phyloP scores from a whole-genome alignment of 2,329 filamentous ascomycete species.

The Cercospora janseana region DNA sequence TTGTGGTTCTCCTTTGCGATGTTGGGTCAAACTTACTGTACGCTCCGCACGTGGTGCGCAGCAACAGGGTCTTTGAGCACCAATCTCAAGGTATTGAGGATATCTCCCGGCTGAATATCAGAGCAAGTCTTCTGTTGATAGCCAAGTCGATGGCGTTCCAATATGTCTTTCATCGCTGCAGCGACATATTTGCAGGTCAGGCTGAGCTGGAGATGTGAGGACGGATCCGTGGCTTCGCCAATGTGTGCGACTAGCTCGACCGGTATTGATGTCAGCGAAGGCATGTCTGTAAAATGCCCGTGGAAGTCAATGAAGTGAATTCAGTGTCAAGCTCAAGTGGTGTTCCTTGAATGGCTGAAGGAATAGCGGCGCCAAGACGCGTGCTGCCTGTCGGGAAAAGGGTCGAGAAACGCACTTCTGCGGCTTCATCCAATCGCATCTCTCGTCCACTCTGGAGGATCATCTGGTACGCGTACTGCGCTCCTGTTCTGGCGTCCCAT shows the following conservation, averaged over 20 bases:
- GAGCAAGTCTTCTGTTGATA: background rate
- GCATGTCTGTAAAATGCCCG: background rate
- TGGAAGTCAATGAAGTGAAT: too few relatives aligned
- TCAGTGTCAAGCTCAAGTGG: too few relatives aligned
- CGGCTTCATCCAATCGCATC: too few relatives aligned
- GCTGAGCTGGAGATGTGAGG: background rate
- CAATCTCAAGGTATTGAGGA: background rate
- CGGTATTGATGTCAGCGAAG: background rate
- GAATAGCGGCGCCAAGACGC: too few relatives aligned
- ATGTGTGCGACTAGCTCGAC: background rate
- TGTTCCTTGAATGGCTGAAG: too few relatives aligned
- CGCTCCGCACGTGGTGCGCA: background rate
- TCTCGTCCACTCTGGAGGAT: too few relatives aligned
- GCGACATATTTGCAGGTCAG: conserved; percentile 5
- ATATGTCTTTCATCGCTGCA: background rate
- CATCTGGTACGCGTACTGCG: too few relatives aligned
- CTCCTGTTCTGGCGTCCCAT: too few relatives aligned
- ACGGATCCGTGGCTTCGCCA: background rate
- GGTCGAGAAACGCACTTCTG: too few relatives aligned
- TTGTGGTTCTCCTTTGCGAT: background rate
- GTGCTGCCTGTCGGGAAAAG: too few relatives aligned
- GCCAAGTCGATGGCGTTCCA: background rate
- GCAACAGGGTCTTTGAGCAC: background rate
- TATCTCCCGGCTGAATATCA: background rate
- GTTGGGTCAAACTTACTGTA: background rate